Conservation (phyloP, 192 early-diverging fungal species). For the Dispira parvispora region DNA sequence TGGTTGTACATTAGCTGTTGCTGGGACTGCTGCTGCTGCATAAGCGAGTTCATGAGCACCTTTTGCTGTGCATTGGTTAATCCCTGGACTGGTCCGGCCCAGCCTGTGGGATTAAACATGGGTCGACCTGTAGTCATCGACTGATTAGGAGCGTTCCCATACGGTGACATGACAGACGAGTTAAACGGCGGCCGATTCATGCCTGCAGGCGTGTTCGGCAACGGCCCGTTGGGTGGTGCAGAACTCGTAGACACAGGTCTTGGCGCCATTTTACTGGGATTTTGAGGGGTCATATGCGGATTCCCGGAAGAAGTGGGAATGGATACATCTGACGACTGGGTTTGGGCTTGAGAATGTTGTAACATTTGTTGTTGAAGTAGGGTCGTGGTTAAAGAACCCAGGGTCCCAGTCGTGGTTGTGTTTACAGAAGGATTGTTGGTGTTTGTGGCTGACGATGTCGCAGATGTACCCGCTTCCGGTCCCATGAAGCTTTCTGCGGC, state of each 20-base stretch:
- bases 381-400: background rate
- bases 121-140: background rate
- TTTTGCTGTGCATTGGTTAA: background rate
- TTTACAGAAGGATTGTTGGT: background rate
- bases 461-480: background rate
- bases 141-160: background rate
- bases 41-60: background rate
- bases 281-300: too few species aligned
- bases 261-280: too few species aligned
- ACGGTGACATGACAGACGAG: background rate
- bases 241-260: too few species aligned
- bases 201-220: background rate
- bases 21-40: constrained; percentile 7
- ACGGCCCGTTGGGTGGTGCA: too few species aligned
- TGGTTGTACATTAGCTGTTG: background rate
- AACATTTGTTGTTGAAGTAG: background rate
- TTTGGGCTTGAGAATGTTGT: too few species aligned
- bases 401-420: background rate
- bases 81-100: background rate
- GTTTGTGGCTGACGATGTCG: background rate
- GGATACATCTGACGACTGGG: too few species aligned
- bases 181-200: background rate
- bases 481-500: background rate
- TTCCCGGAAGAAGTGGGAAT: too few species aligned
- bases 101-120: background rate